Conservation (phyloP, 2,329 filamentous ascomycete species). For the Trichoderma koningiopsis region DNA sequence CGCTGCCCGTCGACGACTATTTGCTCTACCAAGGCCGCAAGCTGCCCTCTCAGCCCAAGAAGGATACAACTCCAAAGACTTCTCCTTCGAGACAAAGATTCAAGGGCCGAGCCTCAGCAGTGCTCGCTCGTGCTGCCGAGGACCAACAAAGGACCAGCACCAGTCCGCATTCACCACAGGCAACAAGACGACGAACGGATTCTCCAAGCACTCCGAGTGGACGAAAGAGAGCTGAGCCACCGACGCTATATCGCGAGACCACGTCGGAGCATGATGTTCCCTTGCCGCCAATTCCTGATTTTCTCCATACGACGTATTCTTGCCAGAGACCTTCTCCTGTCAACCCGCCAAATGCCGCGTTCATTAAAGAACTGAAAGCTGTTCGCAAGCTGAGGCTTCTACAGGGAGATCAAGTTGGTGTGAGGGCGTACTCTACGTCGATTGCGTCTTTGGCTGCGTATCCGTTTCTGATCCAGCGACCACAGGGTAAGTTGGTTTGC, state of each 20-base stretch:
- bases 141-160: slow-evolving; percentile 21
- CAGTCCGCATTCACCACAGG: not conserved
- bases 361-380: slow-evolving; percentile 72
- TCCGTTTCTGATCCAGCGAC: slow-evolving; percentile 53
- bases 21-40: slow-evolving; percentile 56
- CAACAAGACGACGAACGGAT: slow-evolving; percentile 11
- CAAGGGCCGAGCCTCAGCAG: slow-evolving; percentile 8
- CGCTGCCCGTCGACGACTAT: slow-evolving; percentile 55
- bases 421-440: slow-evolving; percentile 82
- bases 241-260: slow-evolving; percentile 62
- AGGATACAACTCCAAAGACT: not conserved
- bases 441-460: slow-evolving; percentile 86
- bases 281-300: slow-evolving; percentile 70
- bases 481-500: slow-evolving; percentile 40
- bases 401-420: slow-evolving; percentile 74
- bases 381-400: slow-evolving; percentile 73
- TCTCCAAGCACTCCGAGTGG: not conserved
- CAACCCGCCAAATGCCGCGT: slow-evolving; percentile 70
- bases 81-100: not conserved
- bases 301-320: slow-evolving; percentile 64
- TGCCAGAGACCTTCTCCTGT: slow-evolving; percentile 77
- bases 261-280: slow-evolving; percentile 75
- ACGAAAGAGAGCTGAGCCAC: slow-evolving; percentile 31
- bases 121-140: slow-evolving; percentile 31
- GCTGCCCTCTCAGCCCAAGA: not conserved